These are phyloP conservation scores for Paramecium pentaurelia DNA, from an alignment of 73 alveolate genomes.

Conservation along the genomic window DNA sequence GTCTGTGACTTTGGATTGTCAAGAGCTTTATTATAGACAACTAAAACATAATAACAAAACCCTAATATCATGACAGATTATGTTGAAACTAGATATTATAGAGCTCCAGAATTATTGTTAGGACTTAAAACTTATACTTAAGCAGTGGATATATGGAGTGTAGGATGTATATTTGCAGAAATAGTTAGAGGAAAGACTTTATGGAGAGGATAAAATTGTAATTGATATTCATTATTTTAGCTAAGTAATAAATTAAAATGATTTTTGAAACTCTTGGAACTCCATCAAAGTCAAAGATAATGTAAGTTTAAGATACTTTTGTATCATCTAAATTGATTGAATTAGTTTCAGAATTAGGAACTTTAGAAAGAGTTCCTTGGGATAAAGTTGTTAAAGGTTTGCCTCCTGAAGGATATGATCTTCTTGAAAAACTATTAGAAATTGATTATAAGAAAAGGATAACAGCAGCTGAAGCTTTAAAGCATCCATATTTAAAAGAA, in stretches of 20 bases:
- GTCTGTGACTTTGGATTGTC: conserved; percentile 61
- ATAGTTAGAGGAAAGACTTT: conserved; percentile 26
- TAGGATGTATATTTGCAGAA: conserved; percentile 59
- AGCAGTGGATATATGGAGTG: conserved; percentile 64
- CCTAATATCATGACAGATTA: conserved; percentile 53
- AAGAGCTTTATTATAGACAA: conserved; percentile 28
- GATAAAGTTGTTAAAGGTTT: conserved; percentile 19
- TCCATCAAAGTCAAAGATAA: conserved; percentile 1
- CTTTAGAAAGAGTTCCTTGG: background rate
- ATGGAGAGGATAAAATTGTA: conserved; percentile 41
- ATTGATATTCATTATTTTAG: background rate
- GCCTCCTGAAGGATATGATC: conserved; percentile 57
- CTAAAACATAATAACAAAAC: background rate
- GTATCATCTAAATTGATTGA: background rate
- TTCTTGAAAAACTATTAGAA: conserved; percentile 57
- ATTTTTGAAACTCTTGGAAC: conserved; percentile 47
- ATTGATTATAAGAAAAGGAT: conserved; percentile 56
- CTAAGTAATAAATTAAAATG: conserved; percentile 16
- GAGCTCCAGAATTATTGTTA: conserved; percentile 58
- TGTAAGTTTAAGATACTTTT: conserved; percentile 12
- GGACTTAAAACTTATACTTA: conserved; percentile 40
- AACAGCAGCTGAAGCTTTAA: conserved; percentile 65
- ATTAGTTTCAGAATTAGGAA: background rate
- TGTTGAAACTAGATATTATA: conserved; percentile 53
- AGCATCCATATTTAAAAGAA: conserved; percentile 61